Percentiles rank a stretch among this genome's conserved stretches.
Conservation (phyloP, 1,139 yeast species). For the Yamadazyma dushanensis region DNA sequence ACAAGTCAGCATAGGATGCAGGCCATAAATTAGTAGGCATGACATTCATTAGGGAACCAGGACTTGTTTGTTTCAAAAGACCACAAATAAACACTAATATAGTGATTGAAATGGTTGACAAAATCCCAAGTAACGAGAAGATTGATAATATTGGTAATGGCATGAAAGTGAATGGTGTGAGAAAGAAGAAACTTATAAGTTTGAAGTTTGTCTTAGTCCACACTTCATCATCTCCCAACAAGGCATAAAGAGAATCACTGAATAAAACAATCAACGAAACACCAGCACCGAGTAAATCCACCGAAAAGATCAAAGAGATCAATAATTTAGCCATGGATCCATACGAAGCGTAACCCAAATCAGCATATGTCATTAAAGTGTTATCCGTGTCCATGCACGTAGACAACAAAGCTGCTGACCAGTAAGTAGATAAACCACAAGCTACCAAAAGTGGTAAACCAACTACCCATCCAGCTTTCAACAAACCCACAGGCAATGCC, state of each 20-base stretch:
- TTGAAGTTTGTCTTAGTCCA: slow-evolving; percentile 44
- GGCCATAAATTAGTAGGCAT: slow-evolving; percentile 55
- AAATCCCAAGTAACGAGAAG: slow-evolving; percentile 45
- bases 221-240: slow-evolving; percentile 36
- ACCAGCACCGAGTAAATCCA: slow-evolving; percentile 57
- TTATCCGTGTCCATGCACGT: slow-evolving; percentile 65
- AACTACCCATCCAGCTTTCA: slow-evolving; percentile 47
- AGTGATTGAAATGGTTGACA: slow-evolving; percentile 47
- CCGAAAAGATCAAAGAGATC: slow-evolving; percentile 41
- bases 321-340: slow-evolving; percentile 44
- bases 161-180: slow-evolving; percentile 48
- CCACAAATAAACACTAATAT: slow-evolving; percentile 42
- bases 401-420: slow-evolving; percentile 47
- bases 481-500: slow-evolving; percentile 49
- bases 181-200: slow-evolving; percentile 37
- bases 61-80: slow-evolving; percentile 34
- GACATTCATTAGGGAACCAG: slow-evolving; percentile 40
- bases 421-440: slow-evolving; percentile 43
- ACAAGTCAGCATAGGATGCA: slow-evolving; percentile 35
- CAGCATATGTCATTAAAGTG: slow-evolving; percentile 85
- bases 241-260: slow-evolving; percentile 52
- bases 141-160: slow-evolving; percentile 46
- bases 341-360: slow-evolving; percentile 76
- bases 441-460: slow-evolving; percentile 41
- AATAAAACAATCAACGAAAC: slow-evolving; percentile 55